Base-by-base conservation (phyloP, 2,329 filamentous ascomycete species). In the Apiospora koreana region DNA sequence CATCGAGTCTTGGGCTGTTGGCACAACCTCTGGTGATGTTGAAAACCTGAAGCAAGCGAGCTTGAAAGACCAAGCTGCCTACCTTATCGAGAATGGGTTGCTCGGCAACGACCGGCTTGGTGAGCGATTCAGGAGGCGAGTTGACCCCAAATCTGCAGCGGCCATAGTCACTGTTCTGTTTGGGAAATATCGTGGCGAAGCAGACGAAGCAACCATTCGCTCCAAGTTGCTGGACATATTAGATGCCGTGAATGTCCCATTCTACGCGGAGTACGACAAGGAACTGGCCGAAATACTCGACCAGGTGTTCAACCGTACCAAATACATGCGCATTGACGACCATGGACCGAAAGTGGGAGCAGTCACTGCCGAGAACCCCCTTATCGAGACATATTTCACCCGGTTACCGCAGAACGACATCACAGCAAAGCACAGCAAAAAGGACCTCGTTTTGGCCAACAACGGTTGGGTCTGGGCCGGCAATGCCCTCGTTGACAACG, bases 401-500 rank as follows among this genome's bases (percentile, higher is more conserved):
- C 90, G 95, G 38, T 85, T 99, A 50, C 93, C 95, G 1, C 80
- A 88, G 41, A 97, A 97, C 76, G 89, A 92, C 14, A 89, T 87
- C 14, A 97, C 96, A 0, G 87, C 90, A 72, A 91, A 93, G 77
- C 92, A 97, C 77, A 91, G 91, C 70, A 86, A 91, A 1, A 91
- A 92, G 70, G 92, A 94, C 58, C 86, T 97, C 64, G 93, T 94
- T 2, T 83, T 99, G 68, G 95, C 92, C 50, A 98, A 98, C 82
- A 99, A 99, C 78, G 96, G 96, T 58, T 99, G 96, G 96, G 95
- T 99, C 10, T 99, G 96, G 96, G 95, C 94, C 71, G 95, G 95
- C 7, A 97, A 98, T 82, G 95, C 96, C 1, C 88, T 98, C 81
- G 88, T 94, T 58, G 96, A 99, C 83, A 96, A 98, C 77, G 96